phyloP scores from a whole-genome alignment of 108 stramenopile genomes.

The Nitzschia sp. region DNA sequence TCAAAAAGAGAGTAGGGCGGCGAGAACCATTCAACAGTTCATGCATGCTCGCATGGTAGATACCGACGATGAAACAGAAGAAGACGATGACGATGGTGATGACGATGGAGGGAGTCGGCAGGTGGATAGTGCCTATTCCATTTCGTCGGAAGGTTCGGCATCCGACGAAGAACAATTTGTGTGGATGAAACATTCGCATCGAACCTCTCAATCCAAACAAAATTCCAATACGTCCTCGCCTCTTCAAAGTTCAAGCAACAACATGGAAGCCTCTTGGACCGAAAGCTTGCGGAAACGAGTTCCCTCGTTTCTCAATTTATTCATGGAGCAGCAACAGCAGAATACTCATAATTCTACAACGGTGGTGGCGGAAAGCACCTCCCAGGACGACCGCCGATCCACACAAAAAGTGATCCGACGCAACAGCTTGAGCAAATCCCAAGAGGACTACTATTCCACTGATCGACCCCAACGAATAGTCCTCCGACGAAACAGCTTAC shows the following conservation, averaged over 20 bases:
- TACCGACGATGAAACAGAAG: neutral
- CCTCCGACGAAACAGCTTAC: no score
- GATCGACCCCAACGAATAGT: no score
- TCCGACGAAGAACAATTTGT: constrained; percentile 24
- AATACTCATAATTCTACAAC: neutral
- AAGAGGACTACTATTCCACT: neutral
- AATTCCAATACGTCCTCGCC: neutral
- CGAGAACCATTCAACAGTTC: neutral
- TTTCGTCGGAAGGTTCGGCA: constrained; percentile 4
- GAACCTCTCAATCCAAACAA: neutral
- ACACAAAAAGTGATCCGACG: no score
- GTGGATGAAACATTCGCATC: constrained; percentile 20
- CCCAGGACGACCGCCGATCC: neutral
- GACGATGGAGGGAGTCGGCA: no score
- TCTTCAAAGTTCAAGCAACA: neutral
- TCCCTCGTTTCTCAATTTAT: constrained; percentile 11
- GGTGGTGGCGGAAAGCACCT: neutral
- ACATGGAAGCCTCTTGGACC: constrained; percentile 10
- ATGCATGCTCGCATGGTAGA: neutral
- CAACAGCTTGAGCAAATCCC: no score
- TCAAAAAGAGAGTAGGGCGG: no score
- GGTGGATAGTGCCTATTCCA: neutral
- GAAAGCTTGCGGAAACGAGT: constrained; percentile 7
- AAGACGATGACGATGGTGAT: no score
- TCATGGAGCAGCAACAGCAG: constrained; percentile 1